Evolutionary conservation across 805 yeast genomes (phyloP).

Genomic region (Candida odintsovae): DNA sequence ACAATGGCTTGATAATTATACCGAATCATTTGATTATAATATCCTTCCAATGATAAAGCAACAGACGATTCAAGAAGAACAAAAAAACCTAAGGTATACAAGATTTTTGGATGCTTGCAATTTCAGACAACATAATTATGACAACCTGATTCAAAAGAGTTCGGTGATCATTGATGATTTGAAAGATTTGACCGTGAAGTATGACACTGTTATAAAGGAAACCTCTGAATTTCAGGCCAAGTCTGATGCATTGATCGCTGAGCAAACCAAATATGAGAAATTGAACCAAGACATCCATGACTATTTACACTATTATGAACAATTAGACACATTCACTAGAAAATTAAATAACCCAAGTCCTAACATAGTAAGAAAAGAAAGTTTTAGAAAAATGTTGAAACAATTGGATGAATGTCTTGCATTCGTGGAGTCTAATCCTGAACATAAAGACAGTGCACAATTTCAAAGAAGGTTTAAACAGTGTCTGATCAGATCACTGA

Average conservation of each 20-base stretch:
- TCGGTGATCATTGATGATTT: constrained; percentile 38
- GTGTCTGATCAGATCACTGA: constrained; percentile 75
- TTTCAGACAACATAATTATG: constrained; percentile 25
- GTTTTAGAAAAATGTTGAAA: constrained; percentile 46
- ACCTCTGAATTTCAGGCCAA: constrained; percentile 59
- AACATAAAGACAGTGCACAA: constrained; percentile 63
- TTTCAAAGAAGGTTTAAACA: constrained; percentile 73
- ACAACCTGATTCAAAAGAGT: constrained; percentile 40
- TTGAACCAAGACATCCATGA: constrained; percentile 40
- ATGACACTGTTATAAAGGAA: constrained; percentile 53
- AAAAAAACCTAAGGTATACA: constrained; percentile 26
- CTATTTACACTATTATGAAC: constrained; percentile 58
- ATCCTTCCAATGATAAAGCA: constrained; percentile 35
- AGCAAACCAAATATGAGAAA: constrained; percentile 36
- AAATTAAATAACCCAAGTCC: constrained; percentile 66
- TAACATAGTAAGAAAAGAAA: constrained; percentile 52
- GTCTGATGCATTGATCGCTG: constrained; percentile 43
- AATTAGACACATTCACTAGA: constrained; percentile 63
- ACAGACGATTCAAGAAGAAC: constrained; percentile 33
- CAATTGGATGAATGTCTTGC: constrained; percentile 62
- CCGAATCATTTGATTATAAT: constrained; percentile 37
- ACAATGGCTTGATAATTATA: constrained; percentile 28
- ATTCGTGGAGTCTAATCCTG: constrained; percentile 49
- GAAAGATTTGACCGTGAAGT: constrained; percentile 41
- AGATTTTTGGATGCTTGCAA: constrained; percentile 28